phyloP scores from a whole-genome alignment of 176 grass and related monocot species.

The Aegilops sharonensis region DNA sequence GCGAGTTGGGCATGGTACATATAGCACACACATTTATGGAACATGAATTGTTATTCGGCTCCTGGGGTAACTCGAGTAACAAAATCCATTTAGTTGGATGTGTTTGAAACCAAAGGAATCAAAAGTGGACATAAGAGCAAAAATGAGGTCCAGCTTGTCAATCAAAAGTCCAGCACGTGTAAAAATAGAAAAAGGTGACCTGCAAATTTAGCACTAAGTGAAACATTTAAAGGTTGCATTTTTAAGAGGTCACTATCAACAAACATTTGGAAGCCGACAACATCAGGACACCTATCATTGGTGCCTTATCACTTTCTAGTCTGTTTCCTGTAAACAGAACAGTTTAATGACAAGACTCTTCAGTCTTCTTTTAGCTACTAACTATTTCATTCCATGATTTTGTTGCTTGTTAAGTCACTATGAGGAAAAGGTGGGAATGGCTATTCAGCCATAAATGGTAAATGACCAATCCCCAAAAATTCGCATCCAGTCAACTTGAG shows the following conservation, averaged over 20 bases:
- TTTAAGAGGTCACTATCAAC: constrained; percentile 35
- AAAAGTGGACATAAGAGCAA: background rate
- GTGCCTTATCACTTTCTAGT: constrained; percentile 13
- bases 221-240: constrained; percentile 6
- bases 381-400: background rate
- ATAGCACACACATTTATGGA: background rate
- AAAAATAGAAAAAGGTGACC: background rate
- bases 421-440: background rate
- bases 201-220: background rate
- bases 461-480: background rate
- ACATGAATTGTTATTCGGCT: background rate
- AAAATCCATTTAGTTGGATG: background rate
- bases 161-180: background rate
- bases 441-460: background rate
- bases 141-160: background rate
- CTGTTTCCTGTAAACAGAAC: constrained; percentile 21
- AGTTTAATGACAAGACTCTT: constrained; percentile 11
- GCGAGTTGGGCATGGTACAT: constrained; percentile 5
- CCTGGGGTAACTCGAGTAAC: background rate
- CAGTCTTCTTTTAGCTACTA: background rate
- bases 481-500: background rate
- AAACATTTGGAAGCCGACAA: constrained; percentile 7
- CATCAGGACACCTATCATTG: background rate
- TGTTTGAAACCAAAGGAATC: background rate
- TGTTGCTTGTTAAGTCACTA: constrained; percentile 1